Evolutionary conservation across 495 filamentous ascomycete species (phyloP), one percentile per base, ranked within the genome.

Genomic region (Aspergillus carlsbadensis): DNA sequence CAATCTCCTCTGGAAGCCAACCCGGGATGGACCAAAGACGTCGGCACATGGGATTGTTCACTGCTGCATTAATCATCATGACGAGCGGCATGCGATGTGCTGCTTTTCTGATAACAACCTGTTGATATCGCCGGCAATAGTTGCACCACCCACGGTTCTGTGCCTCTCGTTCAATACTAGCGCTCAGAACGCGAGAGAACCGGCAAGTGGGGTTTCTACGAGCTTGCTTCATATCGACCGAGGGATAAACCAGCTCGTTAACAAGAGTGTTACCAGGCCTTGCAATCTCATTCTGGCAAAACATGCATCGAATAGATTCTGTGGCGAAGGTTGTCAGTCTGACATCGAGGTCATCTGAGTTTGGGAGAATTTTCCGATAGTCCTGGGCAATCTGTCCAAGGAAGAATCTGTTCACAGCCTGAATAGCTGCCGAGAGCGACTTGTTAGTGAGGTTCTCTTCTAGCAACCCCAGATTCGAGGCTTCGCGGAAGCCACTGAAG

Each of bases 1-100:
- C 94, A 61, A 98, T 89, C 63, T 96, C 90, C 60, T 91, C 88
- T 0, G 94, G 94, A 14, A 98, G 76, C 89, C 92, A 98, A 10
- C 87, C 89, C 5, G 89, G 91, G 21, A 84, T 89, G 6, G 87
- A 78, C 95, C 94, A 98, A 18, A 94, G 72, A 41, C 88, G 84
- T 56, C 86, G 84, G 22, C 87, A 86, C 52, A 94, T 87, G 0
- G 81, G 76, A 18, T 75, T 87, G 15, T 79, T 84, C 18, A 91
- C 79, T 5, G 85, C 88, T 4, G 93, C 83, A 66, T 96, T 96
- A 20, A 98, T 79, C 68, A 92, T 83, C 37, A 98, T 68, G 31
- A 97, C 87, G 10, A 80, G 76, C n/a, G 94, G 91, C 59, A 95
- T 81, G 17, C 80, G 81, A 53, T 88, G 84, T 13, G 97, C 85